phyloP scores from a whole-genome alignment of 73 alveolate species.

The Paramecium pentaurelia region DNA sequence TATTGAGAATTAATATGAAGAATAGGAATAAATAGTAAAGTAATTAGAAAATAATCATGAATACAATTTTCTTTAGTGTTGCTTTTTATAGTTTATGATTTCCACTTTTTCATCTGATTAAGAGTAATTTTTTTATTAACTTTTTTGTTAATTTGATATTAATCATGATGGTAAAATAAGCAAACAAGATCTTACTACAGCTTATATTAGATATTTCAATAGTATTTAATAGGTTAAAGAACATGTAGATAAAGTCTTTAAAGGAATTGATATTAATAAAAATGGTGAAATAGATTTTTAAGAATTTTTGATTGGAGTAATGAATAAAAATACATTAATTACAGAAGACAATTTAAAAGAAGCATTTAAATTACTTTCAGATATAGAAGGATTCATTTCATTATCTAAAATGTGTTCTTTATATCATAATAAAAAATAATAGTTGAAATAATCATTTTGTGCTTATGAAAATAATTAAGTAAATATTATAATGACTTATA shows the following conservation, averaged over 20 bases:
- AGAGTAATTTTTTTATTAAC: neutral
- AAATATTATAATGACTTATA: neutral
- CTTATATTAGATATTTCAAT: neutral
- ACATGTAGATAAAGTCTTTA: neutral
- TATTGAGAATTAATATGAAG: neutral
- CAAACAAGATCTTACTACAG: neutral
- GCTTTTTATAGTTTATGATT: neutral
- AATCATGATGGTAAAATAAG: neutral
- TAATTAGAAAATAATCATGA: neutral
- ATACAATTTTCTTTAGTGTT: neutral
- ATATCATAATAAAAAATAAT: neutral
- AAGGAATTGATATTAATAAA: neutral
- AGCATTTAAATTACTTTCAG: neutral
- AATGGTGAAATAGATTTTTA: conserved; percentile 4
- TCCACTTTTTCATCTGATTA: neutral
- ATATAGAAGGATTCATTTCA: neutral
- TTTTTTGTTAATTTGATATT: neutral
- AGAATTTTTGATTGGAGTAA: neutral
- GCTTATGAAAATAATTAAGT: neutral
- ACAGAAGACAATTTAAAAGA: neutral
- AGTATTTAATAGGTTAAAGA: neutral
- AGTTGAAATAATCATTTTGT: neutral
- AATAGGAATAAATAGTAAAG: neutral
- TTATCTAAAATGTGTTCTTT: neutral
- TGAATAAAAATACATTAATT: neutral